Evolutionary conservation across 106 monocot species (phyloP).

Genomic region (Hemerocallis citrina): DNA sequence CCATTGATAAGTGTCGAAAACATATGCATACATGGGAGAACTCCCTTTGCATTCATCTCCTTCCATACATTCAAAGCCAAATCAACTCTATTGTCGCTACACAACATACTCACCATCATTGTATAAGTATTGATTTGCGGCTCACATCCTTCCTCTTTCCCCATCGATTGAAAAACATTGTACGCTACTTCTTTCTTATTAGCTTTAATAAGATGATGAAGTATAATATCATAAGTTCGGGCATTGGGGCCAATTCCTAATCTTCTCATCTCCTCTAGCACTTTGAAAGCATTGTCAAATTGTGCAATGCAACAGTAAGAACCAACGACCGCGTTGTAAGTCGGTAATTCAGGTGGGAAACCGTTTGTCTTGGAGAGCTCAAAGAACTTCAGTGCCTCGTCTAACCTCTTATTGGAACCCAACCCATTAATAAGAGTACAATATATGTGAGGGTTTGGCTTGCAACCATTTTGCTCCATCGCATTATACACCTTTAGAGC

Average conservation of each 20-base stretch:
- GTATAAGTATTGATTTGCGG: slow-evolving; percentile 80
- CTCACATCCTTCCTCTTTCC: slow-evolving; percentile 26
- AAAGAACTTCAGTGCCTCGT: slow-evolving; percentile 71
- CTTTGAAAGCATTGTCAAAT: slow-evolving; percentile 63
- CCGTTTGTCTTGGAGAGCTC: slow-evolving; percentile 45
- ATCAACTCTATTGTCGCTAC: slow-evolving; percentile 49
- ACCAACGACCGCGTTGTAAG: slow-evolving; percentile 79
- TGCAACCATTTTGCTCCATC: slow-evolving; percentile 45
- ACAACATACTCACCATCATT: slow-evolving; percentile 84
- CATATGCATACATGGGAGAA: slow-evolving; percentile 86
- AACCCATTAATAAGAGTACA: slow-evolving; percentile 85
- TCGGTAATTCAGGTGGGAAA: slow-evolving; percentile 56
- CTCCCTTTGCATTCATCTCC: slow-evolving; percentile 63
- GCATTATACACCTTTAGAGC: slow-evolving; percentile 51
- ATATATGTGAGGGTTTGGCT: slow-evolving; percentile 73
- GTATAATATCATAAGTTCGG: slow-evolving; percentile 74
- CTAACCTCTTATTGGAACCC: slow-evolving; percentile 61
- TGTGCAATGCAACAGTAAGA: slow-evolving; percentile 48
- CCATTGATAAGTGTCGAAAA: slow-evolving; percentile 72
- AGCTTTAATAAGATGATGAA: slow-evolving; percentile 65
- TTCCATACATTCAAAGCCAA: slow-evolving; percentile 73
- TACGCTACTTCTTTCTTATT: slow-evolving; percentile 53
- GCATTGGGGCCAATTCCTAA: slow-evolving; percentile 50
- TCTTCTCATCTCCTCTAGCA: slow-evolving; percentile 62
- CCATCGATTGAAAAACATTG: slow-evolving; percentile 45